Conservation (phyloP, 2,329 filamentous ascomycete genomes). For the Westerdykella aurantiaca region DNA sequence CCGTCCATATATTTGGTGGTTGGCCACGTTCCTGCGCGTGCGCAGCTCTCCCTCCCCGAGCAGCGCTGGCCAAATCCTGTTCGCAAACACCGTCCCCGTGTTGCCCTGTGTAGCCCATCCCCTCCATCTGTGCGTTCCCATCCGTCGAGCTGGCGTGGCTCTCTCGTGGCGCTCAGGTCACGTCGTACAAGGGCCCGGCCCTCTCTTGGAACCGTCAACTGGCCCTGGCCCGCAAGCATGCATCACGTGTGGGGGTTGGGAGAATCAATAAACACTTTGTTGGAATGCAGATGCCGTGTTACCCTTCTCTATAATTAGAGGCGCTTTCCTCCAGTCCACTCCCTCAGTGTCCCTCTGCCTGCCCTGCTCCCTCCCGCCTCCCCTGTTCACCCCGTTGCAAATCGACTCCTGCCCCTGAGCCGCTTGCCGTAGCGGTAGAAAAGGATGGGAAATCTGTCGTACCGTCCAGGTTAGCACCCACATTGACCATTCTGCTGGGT, state of each 20-base stretch:
- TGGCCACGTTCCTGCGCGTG: constrained; percentile 26
- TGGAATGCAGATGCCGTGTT: constrained; percentile 29
- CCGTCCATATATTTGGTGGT: constrained; percentile 13
- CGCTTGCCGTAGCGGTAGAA: constrained; percentile 48
- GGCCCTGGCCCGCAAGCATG: constrained; percentile 25
- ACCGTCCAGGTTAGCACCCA: constrained; percentile 27
- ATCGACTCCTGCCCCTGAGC: constrained; percentile 44
- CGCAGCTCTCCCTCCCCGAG: constrained; percentile 12
- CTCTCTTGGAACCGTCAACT: constrained; percentile 15
- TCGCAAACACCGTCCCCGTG: constrained; percentile 7
- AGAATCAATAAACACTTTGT: constrained; percentile 28
- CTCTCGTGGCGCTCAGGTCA: constrained; percentile 31
- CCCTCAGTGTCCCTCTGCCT: constrained; percentile 15
- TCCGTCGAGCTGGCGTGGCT: constrained; percentile 28
- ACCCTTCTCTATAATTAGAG: constrained; percentile 32
- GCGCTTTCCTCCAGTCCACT: constrained; percentile 8
- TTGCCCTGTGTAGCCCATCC: background rate
- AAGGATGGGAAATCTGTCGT: constrained; percentile 39
- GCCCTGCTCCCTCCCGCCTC: constrained; percentile 5
- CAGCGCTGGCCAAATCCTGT: constrained; percentile 2
- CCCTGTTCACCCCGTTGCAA: constrained; percentile 33
- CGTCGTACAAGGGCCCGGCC: constrained; percentile 25
- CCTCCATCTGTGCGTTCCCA: background rate
- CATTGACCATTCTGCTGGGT: constrained; percentile 20
- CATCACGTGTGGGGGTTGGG: constrained; percentile 28